Conservation (phyloP, 495 filamentous ascomycete genomes). For the Chaetomium cochliodes region DNA sequence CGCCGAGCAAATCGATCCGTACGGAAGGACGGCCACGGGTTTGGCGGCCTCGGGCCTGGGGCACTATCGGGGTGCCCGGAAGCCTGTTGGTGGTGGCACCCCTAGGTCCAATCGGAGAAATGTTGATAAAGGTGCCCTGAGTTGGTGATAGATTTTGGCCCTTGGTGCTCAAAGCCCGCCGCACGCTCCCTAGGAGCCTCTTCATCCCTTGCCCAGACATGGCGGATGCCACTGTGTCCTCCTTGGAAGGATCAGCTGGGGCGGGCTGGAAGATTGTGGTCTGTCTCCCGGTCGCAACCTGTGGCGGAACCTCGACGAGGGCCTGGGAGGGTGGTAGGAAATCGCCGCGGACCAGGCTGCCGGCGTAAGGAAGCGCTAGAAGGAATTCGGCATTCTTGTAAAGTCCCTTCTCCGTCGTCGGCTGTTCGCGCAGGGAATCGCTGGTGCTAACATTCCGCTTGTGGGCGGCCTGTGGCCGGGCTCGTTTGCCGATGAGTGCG, state of each 20-base stretch:
- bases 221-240: constrained; percentile 45
- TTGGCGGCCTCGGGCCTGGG: constrained; percentile 49
- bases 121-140: constrained; percentile 49
- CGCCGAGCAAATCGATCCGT: constrained; percentile 75
- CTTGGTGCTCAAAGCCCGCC: constrained; percentile 78
- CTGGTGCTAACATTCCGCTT: constrained; percentile 62
- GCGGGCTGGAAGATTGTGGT: constrained; percentile 52
- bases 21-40: constrained; percentile 46
- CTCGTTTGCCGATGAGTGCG: constrained; percentile 52
- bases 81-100: constrained; percentile 52
- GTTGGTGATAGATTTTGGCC: constrained; percentile 48
- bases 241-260: constrained; percentile 38
- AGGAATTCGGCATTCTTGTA: constrained; percentile 57
- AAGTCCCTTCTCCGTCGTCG: constrained; percentile 49
- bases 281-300: constrained; percentile 46
- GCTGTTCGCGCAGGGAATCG: constrained; percentile 80
- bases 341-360: constrained; percentile 81
- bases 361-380: constrained; percentile 67
- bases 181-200: constrained; percentile 82
- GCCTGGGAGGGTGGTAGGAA: constrained; percentile 72
- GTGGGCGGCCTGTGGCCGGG: constrained; percentile 48
- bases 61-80: constrained; percentile 55
- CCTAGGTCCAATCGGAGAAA: constrained; percentile 51
- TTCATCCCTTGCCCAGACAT: constrained; percentile 69
- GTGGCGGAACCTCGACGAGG: constrained; percentile 69